Percentiles rank a stretch among this genome's conserved stretches.
Evolutionary conservation across 78 protist genomes (phyloP).

Genomic region (Neovahlkampfia damariscottae): DNA sequence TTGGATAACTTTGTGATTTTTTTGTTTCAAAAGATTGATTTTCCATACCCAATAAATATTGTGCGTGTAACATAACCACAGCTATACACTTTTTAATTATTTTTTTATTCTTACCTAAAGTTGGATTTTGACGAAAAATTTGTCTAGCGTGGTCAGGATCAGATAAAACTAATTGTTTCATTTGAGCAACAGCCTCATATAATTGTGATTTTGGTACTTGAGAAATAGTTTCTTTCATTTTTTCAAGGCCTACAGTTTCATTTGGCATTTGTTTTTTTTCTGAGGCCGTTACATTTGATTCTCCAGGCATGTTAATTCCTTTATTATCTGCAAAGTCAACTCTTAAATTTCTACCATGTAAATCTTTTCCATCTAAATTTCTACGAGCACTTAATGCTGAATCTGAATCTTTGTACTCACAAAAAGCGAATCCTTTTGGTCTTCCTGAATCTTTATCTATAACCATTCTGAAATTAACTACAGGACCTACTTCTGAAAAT

Average conservation of each 20-base stretch:
- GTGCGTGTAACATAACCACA: background rate
- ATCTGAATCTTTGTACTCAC: constrained; percentile 64
- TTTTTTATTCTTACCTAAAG: too few relatives aligned
- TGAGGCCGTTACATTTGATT: background rate
- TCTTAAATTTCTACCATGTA: constrained; percentile 27
- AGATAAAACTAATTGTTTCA: constrained; percentile 16
- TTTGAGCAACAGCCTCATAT: constrained; percentile 2
- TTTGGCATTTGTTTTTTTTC: background rate
- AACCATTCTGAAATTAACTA: constrained; percentile 48
- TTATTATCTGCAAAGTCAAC: constrained; percentile 50
- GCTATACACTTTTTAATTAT: too few relatives aligned
- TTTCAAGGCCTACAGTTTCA: background rate
- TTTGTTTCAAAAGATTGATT: background rate
- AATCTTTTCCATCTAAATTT: constrained; percentile 42
- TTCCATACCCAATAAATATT: background rate
- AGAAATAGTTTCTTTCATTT: background rate
- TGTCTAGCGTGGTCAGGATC: constrained; percentile 49
- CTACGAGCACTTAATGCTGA: constrained; percentile 61
- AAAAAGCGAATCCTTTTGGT: constrained; percentile 74
- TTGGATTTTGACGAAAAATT: constrained; percentile 38
- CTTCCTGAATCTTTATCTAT: constrained; percentile 62
- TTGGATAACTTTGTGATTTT: background rate
- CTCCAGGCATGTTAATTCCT: constrained; percentile 6
- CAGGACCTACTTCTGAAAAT: constrained; percentile 61
- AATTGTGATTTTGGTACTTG: constrained; percentile 10